These are phyloP conservation scores for Brassica napus DNA, from an alignment of 345 rosid species.

Conservation along the genomic window Da-Ae NC_063434.1:27407001-27407500, in stretches of 20 bases:
- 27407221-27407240: slow-evolving; percentile 58
- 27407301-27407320: slow-evolving; percentile 70
- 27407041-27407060: background rate
- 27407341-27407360: slow-evolving; percentile 62
- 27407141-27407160: slow-evolving; percentile 36
- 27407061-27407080: background rate
- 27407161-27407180: slow-evolving; percentile 57
- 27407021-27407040: background rate
- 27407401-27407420: slow-evolving; percentile 66
- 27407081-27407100: background rate
- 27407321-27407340: slow-evolving; percentile 86
- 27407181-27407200: slow-evolving; percentile 71
- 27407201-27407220: slow-evolving; percentile 57
- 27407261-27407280: slow-evolving; percentile 62
- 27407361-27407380: slow-evolving; percentile 71
- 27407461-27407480: slow-evolving; percentile 63
- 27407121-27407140: background rate
- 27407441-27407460: slow-evolving; percentile 52
- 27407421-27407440: slow-evolving; percentile 55
- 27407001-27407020: background rate
- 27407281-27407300: slow-evolving; percentile 75
- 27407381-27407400: slow-evolving; percentile 68
- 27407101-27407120: background rate
- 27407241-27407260: slow-evolving; percentile 76
- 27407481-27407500: slow-evolving; percentile 68